A percentile compares a stretch with the other conserved stretches of the same genome.
phyloP scores from a whole-genome alignment of 2,329 filamentous ascomycete species.

The Phoma sp. region DNA sequence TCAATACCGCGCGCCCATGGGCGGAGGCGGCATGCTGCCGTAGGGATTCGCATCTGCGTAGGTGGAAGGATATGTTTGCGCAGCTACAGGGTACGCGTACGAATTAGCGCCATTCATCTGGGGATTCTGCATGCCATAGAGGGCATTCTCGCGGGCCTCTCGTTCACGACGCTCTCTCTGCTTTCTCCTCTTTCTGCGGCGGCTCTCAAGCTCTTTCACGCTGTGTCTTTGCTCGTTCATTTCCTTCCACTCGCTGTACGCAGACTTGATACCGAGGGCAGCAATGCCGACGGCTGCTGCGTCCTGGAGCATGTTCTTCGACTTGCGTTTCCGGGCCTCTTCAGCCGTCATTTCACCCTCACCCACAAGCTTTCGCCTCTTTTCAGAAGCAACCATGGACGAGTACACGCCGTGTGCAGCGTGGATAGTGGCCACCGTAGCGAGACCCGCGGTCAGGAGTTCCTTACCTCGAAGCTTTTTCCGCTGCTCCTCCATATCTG shows the following conservation, averaged over 20 bases:
- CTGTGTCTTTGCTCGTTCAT: slow-evolving; percentile 66
- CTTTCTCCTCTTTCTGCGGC: slow-evolving; percentile 55
- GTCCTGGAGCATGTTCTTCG: slow-evolving; percentile 69
- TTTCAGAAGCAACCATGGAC: slow-evolving; percentile 67
- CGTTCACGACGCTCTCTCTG: slow-evolving; percentile 50
- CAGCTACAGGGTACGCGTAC: slow-evolving; percentile 48
- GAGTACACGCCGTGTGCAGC: slow-evolving; percentile 69
- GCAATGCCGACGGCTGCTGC: slow-evolving; percentile 70
- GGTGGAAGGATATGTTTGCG: slow-evolving; percentile 45
- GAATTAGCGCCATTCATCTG: slow-evolving; percentile 40
- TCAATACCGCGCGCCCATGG: slow-evolving; percentile 47
- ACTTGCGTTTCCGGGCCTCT: slow-evolving; percentile 66
- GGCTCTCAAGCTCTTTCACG: slow-evolving; percentile 60
- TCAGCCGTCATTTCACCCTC: slow-evolving; percentile 68
- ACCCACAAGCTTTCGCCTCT: slow-evolving; percentile 63
- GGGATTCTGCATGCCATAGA: slow-evolving; percentile 43
- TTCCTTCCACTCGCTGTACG: slow-evolving; percentile 71
- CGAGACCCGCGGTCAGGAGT: slow-evolving; percentile 68
- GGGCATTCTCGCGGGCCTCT: slow-evolving; percentile 52
- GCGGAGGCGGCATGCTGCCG: slow-evolving; percentile 47
- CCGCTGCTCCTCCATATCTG: slow-evolving; percentile 66
- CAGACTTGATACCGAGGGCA: slow-evolving; percentile 70
- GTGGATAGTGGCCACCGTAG: slow-evolving; percentile 72
- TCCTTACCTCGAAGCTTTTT: slow-evolving; percentile 72
- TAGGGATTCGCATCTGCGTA: slow-evolving; percentile 57